These are phyloP conservation scores for Clavulina sp. DNA, from an alignment of 768 basidiomycete species.

Conservation along the genomic window DNA sequence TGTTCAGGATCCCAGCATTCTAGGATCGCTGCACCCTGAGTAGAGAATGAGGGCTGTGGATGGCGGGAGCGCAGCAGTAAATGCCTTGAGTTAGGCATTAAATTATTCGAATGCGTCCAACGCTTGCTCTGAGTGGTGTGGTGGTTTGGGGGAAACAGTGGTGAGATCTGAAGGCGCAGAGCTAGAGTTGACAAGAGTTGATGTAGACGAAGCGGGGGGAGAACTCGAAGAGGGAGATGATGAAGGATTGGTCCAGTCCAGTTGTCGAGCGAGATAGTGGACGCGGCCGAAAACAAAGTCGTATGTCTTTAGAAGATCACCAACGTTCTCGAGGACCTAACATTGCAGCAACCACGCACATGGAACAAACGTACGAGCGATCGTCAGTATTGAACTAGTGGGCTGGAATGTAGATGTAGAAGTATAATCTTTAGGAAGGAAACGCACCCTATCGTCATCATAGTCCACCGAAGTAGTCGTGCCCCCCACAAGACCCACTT, in stretches of 20 bases:
- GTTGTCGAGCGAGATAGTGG: conserved; percentile 56
- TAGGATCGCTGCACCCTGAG: conserved; percentile 79
- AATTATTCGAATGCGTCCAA: conserved; percentile 29
- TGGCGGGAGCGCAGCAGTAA: conserved; percentile 55
- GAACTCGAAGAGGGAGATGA: conserved; percentile 13
- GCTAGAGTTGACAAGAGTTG: no score
- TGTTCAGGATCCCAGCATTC: conserved; percentile 57
- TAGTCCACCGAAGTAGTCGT: no score
- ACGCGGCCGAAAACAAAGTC: conserved; percentile 75
- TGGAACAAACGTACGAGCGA: no score
- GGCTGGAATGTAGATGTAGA: no score
- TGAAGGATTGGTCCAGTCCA: conserved; percentile 48
- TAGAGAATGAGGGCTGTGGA: conserved; percentile 73
- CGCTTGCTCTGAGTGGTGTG: conserved; percentile 14
- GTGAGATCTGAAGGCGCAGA: no score
- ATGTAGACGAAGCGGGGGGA: conserved; percentile 23
- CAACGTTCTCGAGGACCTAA: conserved; percentile 39
- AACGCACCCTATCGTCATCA: no score
- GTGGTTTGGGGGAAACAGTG: no score
- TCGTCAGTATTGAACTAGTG: no score
- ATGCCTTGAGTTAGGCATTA: conserved; percentile 37
- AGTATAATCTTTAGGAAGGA: no score
- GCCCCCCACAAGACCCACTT: no score
- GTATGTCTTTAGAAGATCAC: conserved; percentile 41
- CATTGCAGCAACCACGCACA: no score